Evolutionary conservation across 2,329 filamentous ascomycete genomes (phyloP).

Genomic region (Huntiella abstrusa): DNA sequence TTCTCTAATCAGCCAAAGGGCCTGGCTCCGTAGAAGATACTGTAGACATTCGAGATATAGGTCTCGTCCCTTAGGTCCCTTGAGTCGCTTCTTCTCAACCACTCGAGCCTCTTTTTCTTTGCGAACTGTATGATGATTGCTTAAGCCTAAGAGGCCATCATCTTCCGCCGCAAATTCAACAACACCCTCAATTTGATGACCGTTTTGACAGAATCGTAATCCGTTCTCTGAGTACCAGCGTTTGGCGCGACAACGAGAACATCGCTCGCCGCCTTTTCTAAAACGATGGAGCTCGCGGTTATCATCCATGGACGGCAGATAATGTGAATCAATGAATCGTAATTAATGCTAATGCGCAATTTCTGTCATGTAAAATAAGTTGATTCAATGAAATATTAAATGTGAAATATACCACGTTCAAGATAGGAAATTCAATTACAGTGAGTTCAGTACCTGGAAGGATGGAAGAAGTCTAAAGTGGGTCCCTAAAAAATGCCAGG

Average conservation of each 20-base stretch:
- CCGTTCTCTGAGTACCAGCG: conserved; percentile 60
- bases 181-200: conserved; percentile 57
- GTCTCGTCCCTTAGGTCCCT: conserved; percentile 49
- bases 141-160: conserved; percentile 42
- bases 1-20: conserved; percentile 49
- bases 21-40: conserved; percentile 65
- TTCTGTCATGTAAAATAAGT: too few relatives aligned
- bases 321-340: too few relatives aligned
- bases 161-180: conserved; percentile 45
- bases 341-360: too few relatives aligned
- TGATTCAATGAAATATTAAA: too few relatives aligned
- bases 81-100: conserved; percentile 37
- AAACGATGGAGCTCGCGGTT: conserved; percentile 29
- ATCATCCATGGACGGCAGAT: conserved; percentile 20
- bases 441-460: not conserved
- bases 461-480: not conserved
- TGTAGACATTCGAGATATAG: conserved; percentile 75
- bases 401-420: too few relatives aligned
- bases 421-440: not conserved
- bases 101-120: conserved; percentile 29
- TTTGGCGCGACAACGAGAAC: conserved; percentile 49
- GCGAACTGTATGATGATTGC: conserved; percentile 23
- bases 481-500: not conserved
- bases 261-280: conserved; percentile 30
- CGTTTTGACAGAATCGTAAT: conserved; percentile 59